Evolutionary conservation across 768 basidiomycete genomes (phyloP).

Genomic region (Inosperma sp.): DNA sequence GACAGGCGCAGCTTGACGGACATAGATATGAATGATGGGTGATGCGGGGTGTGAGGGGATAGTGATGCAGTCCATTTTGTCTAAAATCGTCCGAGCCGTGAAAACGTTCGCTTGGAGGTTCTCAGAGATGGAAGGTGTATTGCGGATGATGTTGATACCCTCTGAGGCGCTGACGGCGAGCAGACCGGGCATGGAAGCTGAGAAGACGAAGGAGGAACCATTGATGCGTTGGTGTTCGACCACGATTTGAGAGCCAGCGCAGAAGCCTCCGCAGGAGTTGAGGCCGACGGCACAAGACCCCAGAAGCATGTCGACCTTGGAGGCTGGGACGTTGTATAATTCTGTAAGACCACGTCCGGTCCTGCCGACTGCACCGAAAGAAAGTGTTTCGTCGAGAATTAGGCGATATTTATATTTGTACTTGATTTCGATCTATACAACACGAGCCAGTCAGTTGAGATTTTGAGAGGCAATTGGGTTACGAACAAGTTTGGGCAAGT

Average conservation of each 20-base stretch:
- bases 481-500: conserved; percentile 86
- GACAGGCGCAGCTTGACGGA: conserved; percentile 21
- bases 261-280: conserved; percentile 87
- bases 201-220: conserved; percentile 92
- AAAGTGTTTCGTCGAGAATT: conserved; percentile 90
- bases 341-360: conserved; percentile 96
- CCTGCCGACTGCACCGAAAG: conserved; percentile 88
- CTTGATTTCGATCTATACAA: conserved; percentile 82
- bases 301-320: conserved; percentile 91
- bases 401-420: conserved; percentile 93
- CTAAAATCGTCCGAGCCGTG: conserved; percentile 73
- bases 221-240: conserved; percentile 97
- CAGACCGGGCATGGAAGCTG: conserved; percentile 88
- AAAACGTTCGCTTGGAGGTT: conserved; percentile 78
- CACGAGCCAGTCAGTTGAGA: neutral
- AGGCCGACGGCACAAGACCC: conserved; percentile 86
- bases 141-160: conserved; percentile 74
- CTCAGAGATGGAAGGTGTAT: conserved; percentile 69
- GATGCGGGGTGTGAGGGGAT: conserved; percentile 84
- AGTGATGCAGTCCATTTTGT: conserved; percentile 73
- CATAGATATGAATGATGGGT: conserved; percentile 78
- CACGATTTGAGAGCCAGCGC: conserved; percentile 79
- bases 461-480: neutral
- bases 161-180: conserved; percentile 86
- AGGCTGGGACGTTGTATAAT: conserved; percentile 85